Conservation (phyloP, 139 green algal genomes). For the Coccomyxa sp. region DNA sequence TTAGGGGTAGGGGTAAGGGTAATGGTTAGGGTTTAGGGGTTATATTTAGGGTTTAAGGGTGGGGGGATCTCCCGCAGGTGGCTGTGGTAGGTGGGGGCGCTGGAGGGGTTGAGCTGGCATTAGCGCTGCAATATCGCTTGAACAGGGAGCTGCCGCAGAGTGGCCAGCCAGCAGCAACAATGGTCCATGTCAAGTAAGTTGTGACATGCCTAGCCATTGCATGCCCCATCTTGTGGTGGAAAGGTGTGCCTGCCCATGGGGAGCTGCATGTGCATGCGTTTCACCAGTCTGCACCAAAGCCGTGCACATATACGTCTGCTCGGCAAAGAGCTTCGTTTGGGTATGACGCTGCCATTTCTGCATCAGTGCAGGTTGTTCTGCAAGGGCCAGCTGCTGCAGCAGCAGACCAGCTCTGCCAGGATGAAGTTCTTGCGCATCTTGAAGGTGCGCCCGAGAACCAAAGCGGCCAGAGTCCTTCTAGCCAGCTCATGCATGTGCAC, state of each 20-base stretch:
- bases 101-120: conserved; percentile 83
- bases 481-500: no score
- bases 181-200: not conserved
- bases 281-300: not conserved
- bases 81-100: conserved; percentile 88
- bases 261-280: not conserved
- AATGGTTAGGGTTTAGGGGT: no score
- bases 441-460: not conserved
- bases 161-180: not conserved
- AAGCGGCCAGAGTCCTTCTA: no score
- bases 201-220: not conserved
- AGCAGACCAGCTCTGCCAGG: conserved; percentile 29
- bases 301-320: no score
- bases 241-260: no score
- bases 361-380: conserved; percentile 38
- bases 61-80: conserved; percentile 27
- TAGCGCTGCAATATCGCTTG: conserved; percentile 75
- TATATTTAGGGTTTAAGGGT: no score
- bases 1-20: no score
- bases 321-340: no score
- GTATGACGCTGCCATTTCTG: no score
- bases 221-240: not conserved
- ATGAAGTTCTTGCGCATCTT: conserved; percentile 27
- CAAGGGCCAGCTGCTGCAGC: conserved; percentile 28
- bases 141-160: conserved; percentile 27